Conservation (phyloP, 345 rosid species). For the Cardamine occulta region DNA sequence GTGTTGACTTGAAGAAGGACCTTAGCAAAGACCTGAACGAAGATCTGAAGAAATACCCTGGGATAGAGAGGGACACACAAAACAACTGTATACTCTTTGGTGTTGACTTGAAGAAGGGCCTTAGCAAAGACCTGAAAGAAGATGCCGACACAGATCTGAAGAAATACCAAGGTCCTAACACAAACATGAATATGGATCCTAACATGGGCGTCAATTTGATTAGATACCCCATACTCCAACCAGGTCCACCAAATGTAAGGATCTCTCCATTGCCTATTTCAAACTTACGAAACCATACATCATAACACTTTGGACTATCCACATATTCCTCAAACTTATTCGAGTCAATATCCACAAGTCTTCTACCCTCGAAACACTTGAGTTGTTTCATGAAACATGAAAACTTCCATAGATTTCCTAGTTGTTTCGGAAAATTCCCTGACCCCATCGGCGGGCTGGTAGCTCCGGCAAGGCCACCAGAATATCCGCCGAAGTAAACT, state of each 20-base stretch:
- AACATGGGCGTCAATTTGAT: too few relatives aligned
- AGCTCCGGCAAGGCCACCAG: background rate
- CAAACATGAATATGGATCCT: too few relatives aligned
- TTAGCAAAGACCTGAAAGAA: too few relatives aligned
- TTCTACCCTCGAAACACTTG: background rate
- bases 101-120: too few relatives aligned
- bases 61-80: too few relatives aligned
- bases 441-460: slow-evolving; percentile 20
- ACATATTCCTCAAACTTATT: background rate
- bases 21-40: too few relatives aligned
- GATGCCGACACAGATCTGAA: too few relatives aligned
- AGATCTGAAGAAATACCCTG: too few relatives aligned
- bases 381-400: slow-evolving; percentile 24
- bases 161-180: too few relatives aligned
- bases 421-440: slow-evolving; percentile 3
- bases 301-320: slow-evolving; percentile 27
- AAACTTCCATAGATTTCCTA: background rate
- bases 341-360: background rate
- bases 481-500: slow-evolving; percentile 11
- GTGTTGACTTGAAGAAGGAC: too few relatives aligned
- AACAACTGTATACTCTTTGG: too few relatives aligned
- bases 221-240: slow-evolving; percentile 21
- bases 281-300: slow-evolving; percentile 12
- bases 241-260: slow-evolving; percentile 32
- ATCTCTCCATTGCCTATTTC: slow-evolving; percentile 2